Evolutionary conservation across 148 eudicot genomes (phyloP), one percentile per base, ranked within the genome.

Genomic region (Chenopodium berlandieri): DNA sequence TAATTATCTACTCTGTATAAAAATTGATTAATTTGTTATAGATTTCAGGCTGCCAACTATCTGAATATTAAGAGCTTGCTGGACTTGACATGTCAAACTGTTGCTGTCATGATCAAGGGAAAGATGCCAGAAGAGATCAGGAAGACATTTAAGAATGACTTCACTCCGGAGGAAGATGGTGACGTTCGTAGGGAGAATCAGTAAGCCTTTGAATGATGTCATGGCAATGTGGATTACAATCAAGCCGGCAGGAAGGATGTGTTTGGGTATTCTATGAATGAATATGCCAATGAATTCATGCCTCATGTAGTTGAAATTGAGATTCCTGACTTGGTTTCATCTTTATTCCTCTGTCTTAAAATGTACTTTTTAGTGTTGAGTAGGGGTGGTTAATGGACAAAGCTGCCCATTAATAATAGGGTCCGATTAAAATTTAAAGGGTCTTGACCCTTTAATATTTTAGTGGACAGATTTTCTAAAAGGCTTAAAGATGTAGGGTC

Each of bases 101-200:
- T 88, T 40, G 86, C 86, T 0, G 86, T 86, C 86, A 86, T 85
- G 90, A 86, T 86, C 73, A 84, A 81, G 76, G 87, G 89, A 12
- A 88, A 86, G 82, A 88, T 89, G 46, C 89, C 90, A 0, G 89
- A 86, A 75, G 90, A 88, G 82, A 88, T 88, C 5, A 79, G 90
- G 19, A 86, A 86, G 87, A 88, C 89, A 0, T 88, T 88, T 78
- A 86, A 83, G 83, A 88, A 88, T 40, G 90, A 88, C 79, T 88
- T 86, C 85, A 83, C 88, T 17, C 86, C 88, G 12, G 90, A 88
- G 60, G 89, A 86, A 73, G 87, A 86, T 64, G 87, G 86, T 13
- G 89, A 88, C 81, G 89, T 88, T 40, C 90, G 90, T 48, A 80
- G 90, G 83, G 90, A 88, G 87, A 86, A 88, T 78, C 89, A 88